phyloP scores from a whole-genome alignment of 805 yeast species.

The Ogataea kodamae region DNA sequence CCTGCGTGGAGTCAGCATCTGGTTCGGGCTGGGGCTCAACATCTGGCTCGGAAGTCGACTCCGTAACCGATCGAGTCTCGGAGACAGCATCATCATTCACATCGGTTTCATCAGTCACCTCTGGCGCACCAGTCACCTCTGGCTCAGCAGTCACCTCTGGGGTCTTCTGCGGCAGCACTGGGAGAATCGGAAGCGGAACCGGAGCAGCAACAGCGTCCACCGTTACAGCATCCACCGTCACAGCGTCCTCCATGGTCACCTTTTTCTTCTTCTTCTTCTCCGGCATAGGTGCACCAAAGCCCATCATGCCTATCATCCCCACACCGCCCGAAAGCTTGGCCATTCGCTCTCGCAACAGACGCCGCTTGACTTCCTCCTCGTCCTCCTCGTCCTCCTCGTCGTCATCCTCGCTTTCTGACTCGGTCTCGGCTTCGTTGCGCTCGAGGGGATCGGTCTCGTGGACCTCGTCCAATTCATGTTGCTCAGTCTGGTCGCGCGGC shows the following conservation, averaged over 20 bases:
- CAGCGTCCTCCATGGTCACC: constrained; percentile 26
- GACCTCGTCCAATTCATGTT: constrained; percentile 25
- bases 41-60: no score
- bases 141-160: no score
- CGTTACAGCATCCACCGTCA: constrained; percentile 9
- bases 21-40: constrained; percentile 4
- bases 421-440: constrained; percentile 26
- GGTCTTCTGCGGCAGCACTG: no score
- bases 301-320: constrained; percentile 75
- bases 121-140: no score
- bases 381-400: constrained; percentile 61
- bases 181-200: constrained; percentile 31
- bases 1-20: constrained; percentile 7
- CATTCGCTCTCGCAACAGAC: constrained; percentile 85
- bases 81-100: no score
- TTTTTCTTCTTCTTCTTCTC: constrained; percentile 21
- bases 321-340: constrained; percentile 91
- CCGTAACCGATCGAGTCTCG: no score
- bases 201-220: constrained; percentile 38
- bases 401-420: constrained; percentile 47
- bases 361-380: constrained; percentile 70
- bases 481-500: constrained; percentile 24
- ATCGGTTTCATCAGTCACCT: no score
- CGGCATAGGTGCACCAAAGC: constrained; percentile 39
- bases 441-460: constrained; percentile 25